Evolutionary conservation across 164 flowering plant genomes (phyloP).

Genomic region (Taxillus chinensis): DNA sequence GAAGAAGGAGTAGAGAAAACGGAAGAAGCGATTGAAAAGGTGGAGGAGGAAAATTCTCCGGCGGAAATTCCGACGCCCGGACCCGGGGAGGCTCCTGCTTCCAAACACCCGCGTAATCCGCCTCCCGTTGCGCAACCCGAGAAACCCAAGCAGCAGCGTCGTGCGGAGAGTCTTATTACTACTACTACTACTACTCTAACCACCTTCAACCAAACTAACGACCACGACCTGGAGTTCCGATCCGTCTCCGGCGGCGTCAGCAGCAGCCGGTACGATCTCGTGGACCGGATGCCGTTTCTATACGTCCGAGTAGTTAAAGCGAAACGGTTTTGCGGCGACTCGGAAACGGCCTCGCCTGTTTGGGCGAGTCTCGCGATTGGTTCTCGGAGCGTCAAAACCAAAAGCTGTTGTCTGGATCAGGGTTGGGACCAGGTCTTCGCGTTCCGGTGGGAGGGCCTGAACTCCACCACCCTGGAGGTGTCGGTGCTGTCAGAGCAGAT

Average conservation of each 20-base stretch:
- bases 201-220: conserved; percentile 10
- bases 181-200: conserved; percentile 6
- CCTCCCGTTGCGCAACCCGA: neutral
- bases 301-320: conserved; percentile 73
- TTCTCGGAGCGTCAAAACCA: conserved; percentile 61
- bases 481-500: conserved; percentile 52
- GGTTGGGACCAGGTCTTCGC: conserved; percentile 97
- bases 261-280: conserved; percentile 57
- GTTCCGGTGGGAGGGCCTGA: conserved; percentile 65
- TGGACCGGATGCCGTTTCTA: conserved; percentile 70
- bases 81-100: conserved; percentile 7
- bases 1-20: neutral
- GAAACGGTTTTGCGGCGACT: conserved; percentile 19
- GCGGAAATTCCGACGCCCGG: conserved; percentile 17
- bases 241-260: conserved; percentile 27
- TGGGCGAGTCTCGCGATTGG: conserved; percentile 77
- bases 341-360: conserved; percentile 13
- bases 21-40: conserved; percentile 7
- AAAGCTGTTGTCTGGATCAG: conserved; percentile 28
- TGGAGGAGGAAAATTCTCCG: conserved; percentile 6
- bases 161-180: conserved; percentile 14
- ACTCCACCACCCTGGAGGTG: conserved; percentile 66
- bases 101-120: neutral
- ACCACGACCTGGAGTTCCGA: conserved; percentile 34
- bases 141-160: conserved; percentile 1